A percentile compares a stretch with the other conserved stretches of the same genome.
These are phyloP conservation scores for Bryum argenteum DNA, from an alignment of 225 moss, liverwort and hornwort genomes.

Conservation along the genomic window DNA sequence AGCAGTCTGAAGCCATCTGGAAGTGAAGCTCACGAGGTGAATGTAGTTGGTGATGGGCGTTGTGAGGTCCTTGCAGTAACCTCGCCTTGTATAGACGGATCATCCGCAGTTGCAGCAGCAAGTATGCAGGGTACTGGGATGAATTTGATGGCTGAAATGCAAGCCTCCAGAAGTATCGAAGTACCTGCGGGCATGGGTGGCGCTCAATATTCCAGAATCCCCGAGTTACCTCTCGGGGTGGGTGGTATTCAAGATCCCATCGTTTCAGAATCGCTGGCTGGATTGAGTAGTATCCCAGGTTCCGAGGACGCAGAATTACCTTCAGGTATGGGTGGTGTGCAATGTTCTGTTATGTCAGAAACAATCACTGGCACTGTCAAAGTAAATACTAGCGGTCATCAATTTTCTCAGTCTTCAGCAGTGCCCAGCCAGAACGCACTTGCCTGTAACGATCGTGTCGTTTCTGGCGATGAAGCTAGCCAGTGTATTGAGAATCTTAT, in stretches of 20 bases:
- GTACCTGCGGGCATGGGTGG: conserved; percentile 26
- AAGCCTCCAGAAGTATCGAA: conserved; percentile 40
- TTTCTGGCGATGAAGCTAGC: conserved; percentile 20
- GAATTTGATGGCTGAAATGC: conserved; percentile 41
- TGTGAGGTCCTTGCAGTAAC: conserved; percentile 32
- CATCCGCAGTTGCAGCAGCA: conserved; percentile 19
- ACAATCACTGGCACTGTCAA: conserved; percentile 34
- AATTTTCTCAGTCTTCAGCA: conserved; percentile 32
- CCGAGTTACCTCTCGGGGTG: conserved; percentile 20
- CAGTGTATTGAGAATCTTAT: conserved; percentile 30
- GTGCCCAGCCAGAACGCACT: conserved; percentile 34
- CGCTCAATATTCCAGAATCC: conserved; percentile 44
- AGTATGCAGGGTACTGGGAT: conserved; percentile 40
- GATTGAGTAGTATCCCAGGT: conserved; percentile 41
- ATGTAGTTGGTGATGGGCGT: conserved; percentile 33
- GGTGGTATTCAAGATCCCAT: conserved; percentile 41
- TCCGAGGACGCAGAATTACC: conserved; percentile 33
- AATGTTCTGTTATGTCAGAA: conserved; percentile 40
- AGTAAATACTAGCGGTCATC: conserved; percentile 28
- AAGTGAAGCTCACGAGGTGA: conserved; percentile 31
- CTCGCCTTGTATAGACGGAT: conserved; percentile 31
- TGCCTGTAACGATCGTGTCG: conserved; percentile 27
- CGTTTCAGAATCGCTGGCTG: conserved; percentile 15
- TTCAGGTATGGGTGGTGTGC: background rate
- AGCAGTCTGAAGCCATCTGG: conserved; percentile 22